Evolutionary conservation across 352 stramenopile species (phyloP), one percentile per base, ranked within the genome.

Genomic region (Phytopythium cucurbitacearum): DNA sequence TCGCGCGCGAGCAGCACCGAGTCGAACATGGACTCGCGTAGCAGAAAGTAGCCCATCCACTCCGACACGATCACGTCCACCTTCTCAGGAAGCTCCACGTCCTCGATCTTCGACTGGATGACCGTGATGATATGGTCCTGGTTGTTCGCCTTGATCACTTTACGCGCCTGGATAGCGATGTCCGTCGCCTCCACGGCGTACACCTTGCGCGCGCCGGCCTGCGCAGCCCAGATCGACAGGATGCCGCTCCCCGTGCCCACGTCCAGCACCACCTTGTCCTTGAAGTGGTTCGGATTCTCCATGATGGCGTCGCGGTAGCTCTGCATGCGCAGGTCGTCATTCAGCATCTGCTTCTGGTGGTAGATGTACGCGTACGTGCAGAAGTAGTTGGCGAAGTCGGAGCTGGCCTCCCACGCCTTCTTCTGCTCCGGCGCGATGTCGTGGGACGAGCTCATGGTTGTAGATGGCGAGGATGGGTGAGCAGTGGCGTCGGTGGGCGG

Each of bases 1-100:
- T 99, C 95, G 43, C 98, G 80, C 5, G 96, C 97, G 21, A 96
- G 74, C 32, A 99, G 85, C 37, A 99, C 86, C 55, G 90, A 98
- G 80, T 99, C 97, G 40, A 99, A 87, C 98, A 99, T 99, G 51
- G 85, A 98, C 76, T 99, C 98, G 44, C 97, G 87, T 45, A 99
- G 72, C 15, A 99, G 73, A 53, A 99, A 99, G 78, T 99, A 99
- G 53, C 85, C 85, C 98, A 99, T 99, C 94, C 96, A 99, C 78
- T 99, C 97, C 10, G 94, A 99, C 53, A 99, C 97, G 52, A 99
- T 99, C 56, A 99, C 97, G 70, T 99, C 98, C 34, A 99, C 97
- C 62, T 98, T 96, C 67, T 98, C 94, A 0, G 97, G 95, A 2
- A 99, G 79, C 57, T 98, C 67, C 15, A 99, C 87, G 51, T 99